Conservation (phyloP, 2,329 filamentous ascomycete genomes). For the Hypoxylon sp. region DNA sequence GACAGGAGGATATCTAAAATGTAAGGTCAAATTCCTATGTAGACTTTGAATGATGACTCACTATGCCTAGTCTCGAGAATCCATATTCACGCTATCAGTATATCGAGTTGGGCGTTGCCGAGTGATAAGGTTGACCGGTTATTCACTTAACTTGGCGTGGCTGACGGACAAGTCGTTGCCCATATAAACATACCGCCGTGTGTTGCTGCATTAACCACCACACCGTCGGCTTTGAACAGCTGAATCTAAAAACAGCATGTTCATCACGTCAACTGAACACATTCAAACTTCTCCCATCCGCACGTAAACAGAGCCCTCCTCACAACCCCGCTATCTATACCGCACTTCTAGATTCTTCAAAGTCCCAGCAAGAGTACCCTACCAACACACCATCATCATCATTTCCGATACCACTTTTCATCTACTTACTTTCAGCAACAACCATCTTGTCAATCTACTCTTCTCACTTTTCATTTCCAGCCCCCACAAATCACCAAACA, state of each 20-base stretch:
- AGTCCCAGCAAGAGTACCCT: not conserved
- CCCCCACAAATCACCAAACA: not conserved
- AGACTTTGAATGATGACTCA: not conserved
- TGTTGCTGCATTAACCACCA: conserved; percentile 2
- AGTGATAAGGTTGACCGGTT: not conserved
- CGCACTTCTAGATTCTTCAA: not conserved
- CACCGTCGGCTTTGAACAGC: not conserved
- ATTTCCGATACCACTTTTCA: not conserved
- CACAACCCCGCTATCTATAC: not conserved
- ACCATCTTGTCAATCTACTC: not conserved
- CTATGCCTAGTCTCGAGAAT: not conserved
- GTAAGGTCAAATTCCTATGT: not conserved
- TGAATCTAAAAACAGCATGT: not conserved
- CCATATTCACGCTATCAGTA: not conserved
- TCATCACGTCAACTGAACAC: not conserved
- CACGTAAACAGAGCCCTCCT: not conserved
- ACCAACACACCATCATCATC: not conserved
- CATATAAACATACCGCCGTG: not conserved
- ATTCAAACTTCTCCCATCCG: not conserved
- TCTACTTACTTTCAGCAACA: not conserved
- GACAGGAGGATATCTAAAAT: not conserved
- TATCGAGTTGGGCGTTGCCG: not conserved
- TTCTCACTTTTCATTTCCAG: not conserved
- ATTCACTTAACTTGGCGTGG: not conserved
- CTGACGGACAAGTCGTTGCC: not conserved